Evolutionary conservation across 495 filamentous ascomycete species (phyloP).

Genomic region (Delitschia confertaspora): DNA sequence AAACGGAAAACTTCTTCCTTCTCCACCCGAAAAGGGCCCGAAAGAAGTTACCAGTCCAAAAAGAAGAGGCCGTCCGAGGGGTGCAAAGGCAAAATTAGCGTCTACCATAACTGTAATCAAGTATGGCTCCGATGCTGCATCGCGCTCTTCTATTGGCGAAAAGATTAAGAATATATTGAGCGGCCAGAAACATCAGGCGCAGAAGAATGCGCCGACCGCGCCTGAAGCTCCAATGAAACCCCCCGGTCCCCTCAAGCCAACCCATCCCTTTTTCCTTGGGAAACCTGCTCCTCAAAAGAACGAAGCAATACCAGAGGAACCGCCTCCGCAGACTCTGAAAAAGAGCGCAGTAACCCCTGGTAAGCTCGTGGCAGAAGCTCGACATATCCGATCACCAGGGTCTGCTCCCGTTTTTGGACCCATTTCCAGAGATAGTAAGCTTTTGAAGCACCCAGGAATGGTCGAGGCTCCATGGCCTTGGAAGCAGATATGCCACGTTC

Average conservation of each 20-base stretch:
- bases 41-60: conserved; percentile 12
- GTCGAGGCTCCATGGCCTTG: conserved; percentile 31
- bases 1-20: conserved; percentile 54
- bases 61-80: conserved; percentile 24
- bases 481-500: conserved; percentile 30
- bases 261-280: conserved; percentile 73
- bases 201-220: conserved; percentile 6
- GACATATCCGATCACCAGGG: neutral
- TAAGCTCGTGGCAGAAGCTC: conserved; percentile 30
- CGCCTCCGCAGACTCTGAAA: conserved; percentile 10
- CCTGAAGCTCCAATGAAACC: conserved; percentile 25
- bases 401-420: conserved; percentile 14
- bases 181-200: conserved; percentile 13
- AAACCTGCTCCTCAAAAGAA: conserved; percentile 28
- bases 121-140: conserved; percentile 34
- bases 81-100: conserved; percentile 20
- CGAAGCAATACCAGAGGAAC: conserved; percentile 10
- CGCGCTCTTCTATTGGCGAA: conserved; percentile 33
- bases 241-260: conserved; percentile 45
- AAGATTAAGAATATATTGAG: conserved; percentile 47
- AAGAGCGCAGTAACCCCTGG: conserved; percentile 34
- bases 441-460: conserved; percentile 28
- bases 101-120: conserved; percentile 34
- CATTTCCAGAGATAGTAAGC: conserved; percentile 4
- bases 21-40: conserved; percentile 26